Base-by-base conservation (phyloP, 2,329 filamentous ascomycete genomes). In the Trichoderma sp. region DNA sequence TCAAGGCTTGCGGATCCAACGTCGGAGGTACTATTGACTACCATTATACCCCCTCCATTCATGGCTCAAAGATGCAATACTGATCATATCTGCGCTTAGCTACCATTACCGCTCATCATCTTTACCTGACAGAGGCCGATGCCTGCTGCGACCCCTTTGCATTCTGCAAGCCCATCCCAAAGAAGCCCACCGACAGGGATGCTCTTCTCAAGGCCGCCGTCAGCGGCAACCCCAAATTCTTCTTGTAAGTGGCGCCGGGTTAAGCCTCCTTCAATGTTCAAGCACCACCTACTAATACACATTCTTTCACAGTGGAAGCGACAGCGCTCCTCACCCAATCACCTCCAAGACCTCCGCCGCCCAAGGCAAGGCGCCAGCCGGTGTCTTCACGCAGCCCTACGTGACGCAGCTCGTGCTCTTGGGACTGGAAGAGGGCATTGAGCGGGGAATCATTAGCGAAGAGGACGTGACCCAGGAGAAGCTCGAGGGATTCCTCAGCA, bases 71-170 rank as follows among this genome's bases (percentile, higher is more conserved):
- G 10, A 43, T 1, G 24, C 3, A 21, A 8, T 52, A n/a, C 58
- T 71, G 47, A 72, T 62, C 2, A 4, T n/a, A 27, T 55, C n/a
- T 2, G 35, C 7, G 21, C 14, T 6, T 2, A 79, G 90, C 86
- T 4, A 95, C 92, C 11, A 93, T 97, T 73, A 97, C 94, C 0
- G 92, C 93, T 2, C 94, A 97, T 76, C 94, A 97, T 76, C 84
- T 97, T 27, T 93, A 88, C 73, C 85, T 97, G 37, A 93, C 91
- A 14, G 89, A 92, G 19, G 91, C 96, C 75, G 89, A 94, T 74
- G 83, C 81, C 70, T 81, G 81, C 69, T 91, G 90, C 83, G 88
- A 89, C 24, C 75, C 76, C 33, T 79, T 82, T 64, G 79, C 79
- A 76, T 96, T 94, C 86, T 94, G 76, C 89, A 95, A 87, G 88